Evolutionary conservation across 371 early-diverging fungal genomes (phyloP), one percentile per base, ranked within the genome.

Genomic region (Furculomyces boomerangus): DNA sequence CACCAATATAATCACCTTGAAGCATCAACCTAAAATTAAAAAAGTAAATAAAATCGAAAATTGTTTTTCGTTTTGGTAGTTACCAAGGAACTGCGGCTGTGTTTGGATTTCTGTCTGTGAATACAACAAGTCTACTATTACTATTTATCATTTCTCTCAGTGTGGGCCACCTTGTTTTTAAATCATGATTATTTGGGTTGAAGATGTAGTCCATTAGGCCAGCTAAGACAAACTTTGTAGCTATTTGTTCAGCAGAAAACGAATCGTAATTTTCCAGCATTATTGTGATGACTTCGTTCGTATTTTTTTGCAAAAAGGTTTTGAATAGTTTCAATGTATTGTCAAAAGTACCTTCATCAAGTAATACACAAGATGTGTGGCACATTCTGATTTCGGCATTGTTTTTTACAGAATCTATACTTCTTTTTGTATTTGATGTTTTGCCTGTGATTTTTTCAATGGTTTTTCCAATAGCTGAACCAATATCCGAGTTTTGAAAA

Each of bases 201-300:
- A 53, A 63, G 20, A 54, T 63, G 51, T 78, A 81, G 5, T 71
- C 61, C 30, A 64, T 59, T n/a, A 86, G 59, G 25, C 80, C 80
- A 13, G 79, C 74, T 18, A 68, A 61, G 22, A 64, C 31, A 52
- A 83, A 85, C 26, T 71, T 63, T 27, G 71, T 40, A 3, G 56
- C 60, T 50, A 81, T 80, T 3, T 70, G 68, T 20, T 64, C 48
- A 3, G 76, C 61, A 20, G 63, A 25, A 44, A 82, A 76, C 2
- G 61, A 63, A 49, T 65, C 73, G 16, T 70, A 65, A 57, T 80
- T 83, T 58, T 83, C 83, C 68, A 84, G 73, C 60, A 81, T 72
- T 54, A 85, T 77, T 13, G 83, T 79, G 22, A 85, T 41, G 8
- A 85, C 79, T 57, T 85, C 84, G 58, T 78, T 68, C 18, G 71